Percentiles rank a stretch among this genome's conserved stretches.
Conservation (phyloP, 2,329 filamentous ascomycete species). For the Graphiopsis chlorocephala region DNA sequence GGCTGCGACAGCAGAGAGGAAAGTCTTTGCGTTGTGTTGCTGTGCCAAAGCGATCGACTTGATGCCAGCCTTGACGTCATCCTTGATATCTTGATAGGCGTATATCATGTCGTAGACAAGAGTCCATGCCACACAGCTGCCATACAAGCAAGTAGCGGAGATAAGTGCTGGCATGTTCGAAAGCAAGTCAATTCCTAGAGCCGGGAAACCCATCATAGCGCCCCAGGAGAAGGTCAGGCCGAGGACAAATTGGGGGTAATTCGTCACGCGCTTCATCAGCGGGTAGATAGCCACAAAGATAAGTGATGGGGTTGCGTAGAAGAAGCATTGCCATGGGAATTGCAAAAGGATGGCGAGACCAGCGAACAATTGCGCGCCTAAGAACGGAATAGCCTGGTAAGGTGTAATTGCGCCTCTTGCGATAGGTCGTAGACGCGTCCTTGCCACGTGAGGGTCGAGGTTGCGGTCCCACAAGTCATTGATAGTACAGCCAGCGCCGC, state of each 20-base stretch:
- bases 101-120: conserved; percentile 91
- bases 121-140: conserved; percentile 81
- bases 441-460: conserved; percentile 74
- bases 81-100: conserved; percentile 85
- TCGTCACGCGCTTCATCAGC: conserved; percentile 78
- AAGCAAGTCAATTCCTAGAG: conserved; percentile 73
- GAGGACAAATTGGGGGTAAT: conserved; percentile 82
- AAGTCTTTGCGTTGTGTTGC: conserved; percentile 70
- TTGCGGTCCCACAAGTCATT: conserved; percentile 91
- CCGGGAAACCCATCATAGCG: conserved; percentile 82
- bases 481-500: conserved; percentile 82
- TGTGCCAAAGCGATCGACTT: conserved; percentile 84
- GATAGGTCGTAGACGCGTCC: conserved; percentile 76
- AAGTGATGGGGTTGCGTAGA: conserved; percentile 73
- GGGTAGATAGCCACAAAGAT: conserved; percentile 74
- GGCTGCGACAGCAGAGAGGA: conserved; percentile 67
- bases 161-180: conserved; percentile 60
- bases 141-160: conserved; percentile 68
- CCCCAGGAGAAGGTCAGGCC: conserved; percentile 88
- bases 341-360: conserved; percentile 73
- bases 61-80: conserved; percentile 82
- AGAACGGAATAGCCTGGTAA: conserved; percentile 68
- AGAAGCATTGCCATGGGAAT: conserved; percentile 71
- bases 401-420: conserved; percentile 75
- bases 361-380: conserved; percentile 68